These are phyloP conservation scores for Lolium multiflorum DNA, from an alignment of 176 grass and related monocot species.

Conservation along the genomic window DNA sequence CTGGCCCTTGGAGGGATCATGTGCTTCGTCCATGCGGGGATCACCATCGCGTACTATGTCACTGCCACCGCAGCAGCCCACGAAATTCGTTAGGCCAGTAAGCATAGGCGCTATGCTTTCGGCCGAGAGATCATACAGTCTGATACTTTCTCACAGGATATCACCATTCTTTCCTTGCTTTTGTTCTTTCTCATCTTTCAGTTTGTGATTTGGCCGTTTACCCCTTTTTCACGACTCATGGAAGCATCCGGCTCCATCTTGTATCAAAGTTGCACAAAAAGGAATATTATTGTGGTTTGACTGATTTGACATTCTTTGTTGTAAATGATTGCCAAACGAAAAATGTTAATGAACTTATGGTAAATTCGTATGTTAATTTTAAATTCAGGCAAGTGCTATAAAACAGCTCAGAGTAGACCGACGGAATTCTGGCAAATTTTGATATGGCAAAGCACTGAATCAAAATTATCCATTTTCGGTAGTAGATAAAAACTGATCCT, in stretches of 20 bases:
- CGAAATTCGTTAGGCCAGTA: constrained; percentile 29
- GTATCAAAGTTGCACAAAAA: constrained; percentile 14
- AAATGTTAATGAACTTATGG: neutral
- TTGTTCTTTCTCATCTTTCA: neutral
- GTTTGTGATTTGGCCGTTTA: constrained; percentile 26
- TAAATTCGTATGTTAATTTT: neutral
- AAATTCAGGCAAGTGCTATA: neutral
- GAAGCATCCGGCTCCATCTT: constrained; percentile 33
- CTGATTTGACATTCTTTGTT: neutral
- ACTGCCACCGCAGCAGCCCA: constrained; percentile 48
- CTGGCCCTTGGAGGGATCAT: constrained; percentile 76
- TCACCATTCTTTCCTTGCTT: constrained; percentile 43
- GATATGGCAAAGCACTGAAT: neutral
- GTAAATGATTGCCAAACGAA: neutral
- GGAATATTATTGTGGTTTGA: constrained; percentile 15
- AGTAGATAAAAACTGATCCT: neutral
- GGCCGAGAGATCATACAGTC: neutral
- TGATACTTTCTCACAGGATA: constrained; percentile 36
- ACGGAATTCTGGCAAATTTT: neutral
- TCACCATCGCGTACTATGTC: constrained; percentile 75
- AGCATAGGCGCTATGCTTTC: neutral
- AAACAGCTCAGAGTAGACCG: neutral
- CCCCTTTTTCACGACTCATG: neutral
- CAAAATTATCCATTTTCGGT: neutral
- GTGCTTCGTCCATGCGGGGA: constrained; percentile 80